A percentile compares a stretch with the other conserved stretches of the same genome.
Conservation (phyloP, 176 grass and related monocot genomes). For the Leersia perrieri region DNA sequence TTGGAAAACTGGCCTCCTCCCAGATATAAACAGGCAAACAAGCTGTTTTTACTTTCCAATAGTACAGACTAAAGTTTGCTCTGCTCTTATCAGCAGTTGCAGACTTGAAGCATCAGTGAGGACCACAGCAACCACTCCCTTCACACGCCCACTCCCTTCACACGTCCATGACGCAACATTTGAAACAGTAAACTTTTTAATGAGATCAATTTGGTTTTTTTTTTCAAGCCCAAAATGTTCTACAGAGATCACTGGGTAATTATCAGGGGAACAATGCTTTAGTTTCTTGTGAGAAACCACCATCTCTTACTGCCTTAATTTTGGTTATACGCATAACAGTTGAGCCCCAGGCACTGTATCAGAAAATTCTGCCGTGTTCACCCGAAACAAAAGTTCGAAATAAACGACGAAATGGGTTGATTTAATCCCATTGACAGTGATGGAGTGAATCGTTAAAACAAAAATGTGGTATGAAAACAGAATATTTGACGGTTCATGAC, state of each 20-base stretch:
- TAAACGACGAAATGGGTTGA: not conserved
- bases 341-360: not conserved
- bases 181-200: not conserved
- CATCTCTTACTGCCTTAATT: not conserved
- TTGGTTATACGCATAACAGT: not conserved
- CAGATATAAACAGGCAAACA: not conserved
- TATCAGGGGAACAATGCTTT: not conserved
- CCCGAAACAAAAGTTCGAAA: not conserved
- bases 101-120: constrained; percentile 9
- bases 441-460: not conserved
- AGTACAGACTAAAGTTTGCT: not conserved
- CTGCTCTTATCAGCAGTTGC: constrained; percentile 14
- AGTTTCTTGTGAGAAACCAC: not conserved
- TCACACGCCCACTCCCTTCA: not conserved
- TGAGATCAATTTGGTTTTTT: not conserved
- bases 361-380: not conserved
- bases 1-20: not conserved
- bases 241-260: not conserved
- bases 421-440: not conserved
- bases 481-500: not conserved
- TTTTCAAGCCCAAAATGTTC: not conserved
- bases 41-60: not conserved
- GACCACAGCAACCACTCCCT: constrained; percentile 9
- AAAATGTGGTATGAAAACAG: not conserved
- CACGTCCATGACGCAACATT: not conserved